Percentiles rank a stretch among this genome's conserved stretches.
Evolutionary conservation across 139 green algal species (phyloP).

Genomic region (Chlamydomonas incerta): DNA sequence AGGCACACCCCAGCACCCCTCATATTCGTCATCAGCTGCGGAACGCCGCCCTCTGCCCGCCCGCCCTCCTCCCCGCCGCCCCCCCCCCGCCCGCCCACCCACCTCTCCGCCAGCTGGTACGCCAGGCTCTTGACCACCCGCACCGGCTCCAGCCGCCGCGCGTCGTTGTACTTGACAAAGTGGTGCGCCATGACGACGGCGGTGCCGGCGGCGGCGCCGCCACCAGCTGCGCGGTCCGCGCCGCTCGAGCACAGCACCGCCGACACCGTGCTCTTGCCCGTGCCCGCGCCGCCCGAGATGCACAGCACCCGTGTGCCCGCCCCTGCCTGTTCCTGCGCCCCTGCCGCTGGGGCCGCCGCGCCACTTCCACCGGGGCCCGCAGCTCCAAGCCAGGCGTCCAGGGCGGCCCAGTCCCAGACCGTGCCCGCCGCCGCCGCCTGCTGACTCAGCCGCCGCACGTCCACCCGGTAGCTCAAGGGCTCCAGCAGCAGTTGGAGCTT

Average conservation of each 20-base stretch:
- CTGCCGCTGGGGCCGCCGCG: not conserved
- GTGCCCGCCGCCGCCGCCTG: not conserved
- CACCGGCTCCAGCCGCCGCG: slow-evolving; percentile 18
- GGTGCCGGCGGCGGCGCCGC: not conserved
- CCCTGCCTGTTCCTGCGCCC: not conserved
- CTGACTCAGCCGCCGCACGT: not conserved
- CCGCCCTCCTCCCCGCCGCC: not conserved
- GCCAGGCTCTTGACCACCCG: slow-evolving; percentile 38
- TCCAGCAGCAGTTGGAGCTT: slow-evolving; percentile 18
- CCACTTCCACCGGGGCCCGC: not conserved
- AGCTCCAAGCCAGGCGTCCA: not conserved
- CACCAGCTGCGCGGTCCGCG: not conserved
- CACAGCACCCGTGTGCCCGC: not conserved
- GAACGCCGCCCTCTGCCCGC: not conserved
- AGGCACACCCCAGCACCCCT: not conserved
- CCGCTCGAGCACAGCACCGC: not conserved
- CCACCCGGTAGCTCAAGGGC: slow-evolving; percentile 4
- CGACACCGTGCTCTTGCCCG: not conserved
- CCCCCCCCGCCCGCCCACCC: not conserved
- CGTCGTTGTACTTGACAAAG: slow-evolving; percentile 44
- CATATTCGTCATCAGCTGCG: not conserved
- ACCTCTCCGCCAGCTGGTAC: slow-evolving; percentile 24
- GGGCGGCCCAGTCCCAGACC: not conserved
- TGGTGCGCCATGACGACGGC: not conserved
- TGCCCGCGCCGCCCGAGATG: not conserved